Evolutionary conservation across 169 alveolate genomes (phyloP).

Genomic region (Cryptosporidium viatorum): DNA sequence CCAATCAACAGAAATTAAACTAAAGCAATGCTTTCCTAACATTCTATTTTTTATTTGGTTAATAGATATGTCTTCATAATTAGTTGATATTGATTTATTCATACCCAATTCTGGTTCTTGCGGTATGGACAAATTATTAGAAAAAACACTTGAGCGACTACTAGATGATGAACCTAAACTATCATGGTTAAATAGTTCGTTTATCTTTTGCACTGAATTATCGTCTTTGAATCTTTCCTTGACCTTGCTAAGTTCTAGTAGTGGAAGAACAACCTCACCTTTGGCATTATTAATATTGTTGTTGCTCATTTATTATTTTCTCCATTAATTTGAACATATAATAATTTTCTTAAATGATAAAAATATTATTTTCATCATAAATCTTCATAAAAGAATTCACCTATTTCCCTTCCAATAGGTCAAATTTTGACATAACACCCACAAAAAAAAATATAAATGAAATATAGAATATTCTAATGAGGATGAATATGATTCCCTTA

Average conservation of each 20-base stretch:
- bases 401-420: background rate
- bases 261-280: constrained; percentile 29
- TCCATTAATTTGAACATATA: background rate
- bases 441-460: background rate
- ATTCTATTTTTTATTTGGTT: constrained; percentile 57
- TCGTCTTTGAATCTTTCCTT: constrained; percentile 53
- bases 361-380: constrained; percentile 8
- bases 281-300: background rate
- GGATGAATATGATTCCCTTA: background rate
- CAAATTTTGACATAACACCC: background rate
- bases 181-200: constrained; percentile 11
- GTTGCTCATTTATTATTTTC: constrained; percentile 20
- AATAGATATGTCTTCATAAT: constrained; percentile 34
- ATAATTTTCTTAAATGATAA: background rate
- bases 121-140: constrained; percentile 39
- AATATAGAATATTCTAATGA: background rate
- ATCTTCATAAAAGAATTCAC: background rate
- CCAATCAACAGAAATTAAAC: constrained; percentile 2
- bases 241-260: constrained; percentile 23
- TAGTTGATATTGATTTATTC: constrained; percentile 18
- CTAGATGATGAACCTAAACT: constrained; percentile 12
- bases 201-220: constrained; percentile 4
- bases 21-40: constrained; percentile 40
- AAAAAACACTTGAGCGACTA: constrained; percentile 15
- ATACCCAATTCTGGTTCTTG: constrained; percentile 50